These are phyloP conservation scores for Jacaranda mimosifolia DNA, from an alignment of 257 asterid genomes.

Conservation along the genomic window DNA sequence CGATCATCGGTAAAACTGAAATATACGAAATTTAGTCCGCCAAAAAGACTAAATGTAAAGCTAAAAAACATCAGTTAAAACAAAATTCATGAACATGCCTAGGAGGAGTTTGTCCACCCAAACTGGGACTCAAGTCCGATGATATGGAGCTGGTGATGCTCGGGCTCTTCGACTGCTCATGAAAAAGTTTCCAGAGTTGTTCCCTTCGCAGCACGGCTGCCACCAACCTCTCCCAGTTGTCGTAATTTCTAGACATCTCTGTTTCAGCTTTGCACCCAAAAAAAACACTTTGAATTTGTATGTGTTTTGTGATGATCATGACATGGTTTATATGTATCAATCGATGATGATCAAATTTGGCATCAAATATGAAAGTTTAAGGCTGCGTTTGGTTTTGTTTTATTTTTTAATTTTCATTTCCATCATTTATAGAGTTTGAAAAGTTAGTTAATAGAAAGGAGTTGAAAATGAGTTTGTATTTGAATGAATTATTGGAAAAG, in stretches of 20 bases:
- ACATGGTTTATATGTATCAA: too few species aligned
- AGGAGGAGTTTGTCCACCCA: not conserved
- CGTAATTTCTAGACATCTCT: not conserved
- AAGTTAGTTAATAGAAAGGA: too few species aligned
- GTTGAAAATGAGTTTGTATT: too few species aligned
- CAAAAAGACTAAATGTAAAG: not conserved
- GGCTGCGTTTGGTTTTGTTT: too few species aligned
- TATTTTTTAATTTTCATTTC: too few species aligned
- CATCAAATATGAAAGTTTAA: too few species aligned
- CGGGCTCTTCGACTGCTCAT: not conserved
- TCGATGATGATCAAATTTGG: too few species aligned
- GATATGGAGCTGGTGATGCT: not conserved
- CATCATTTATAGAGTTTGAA: too few species aligned
- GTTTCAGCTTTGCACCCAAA: not conserved
- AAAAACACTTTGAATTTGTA: too few species aligned
- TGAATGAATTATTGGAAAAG: too few species aligned
- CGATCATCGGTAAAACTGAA: not conserved
- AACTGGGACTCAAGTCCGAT: not conserved
- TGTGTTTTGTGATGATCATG: too few species aligned
- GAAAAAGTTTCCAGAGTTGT: not conserved
- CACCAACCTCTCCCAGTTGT: constrained; percentile 20
- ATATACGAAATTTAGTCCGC: not conserved
- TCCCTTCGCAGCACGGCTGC: not conserved
- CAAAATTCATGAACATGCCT: not conserved
- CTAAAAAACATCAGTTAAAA: not conserved